phyloP scores from a whole-genome alignment of 2,329 filamentous ascomycete species.

The Colletotrichum sp. region DNA sequence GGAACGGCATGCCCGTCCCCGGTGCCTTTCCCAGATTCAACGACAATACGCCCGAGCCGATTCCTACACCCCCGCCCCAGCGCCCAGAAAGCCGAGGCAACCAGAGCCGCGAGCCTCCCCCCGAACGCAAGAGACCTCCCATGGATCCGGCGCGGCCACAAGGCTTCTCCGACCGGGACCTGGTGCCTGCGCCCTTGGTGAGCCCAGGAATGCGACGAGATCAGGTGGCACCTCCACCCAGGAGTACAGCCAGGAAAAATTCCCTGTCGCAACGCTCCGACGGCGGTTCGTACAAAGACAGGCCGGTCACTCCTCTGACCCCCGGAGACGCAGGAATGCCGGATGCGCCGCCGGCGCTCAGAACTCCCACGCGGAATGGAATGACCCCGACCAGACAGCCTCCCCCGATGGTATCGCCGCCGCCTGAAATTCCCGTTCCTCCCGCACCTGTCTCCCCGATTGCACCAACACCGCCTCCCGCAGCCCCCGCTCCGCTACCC shows the following conservation, averaged over 20 bases:
- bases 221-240: slow-evolving; percentile 51
- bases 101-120: slow-evolving; percentile 47
- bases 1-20: slow-evolving; percentile 51
- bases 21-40: slow-evolving; percentile 43
- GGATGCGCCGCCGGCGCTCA: slow-evolving; percentile 6
- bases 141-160: slow-evolving; percentile 65
- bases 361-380: slow-evolving; percentile 13
- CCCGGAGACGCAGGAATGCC: not conserved
- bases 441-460: slow-evolving; percentile 12
- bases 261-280: slow-evolving; percentile 38
- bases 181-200: slow-evolving; percentile 64
- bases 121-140: slow-evolving; percentile 69
- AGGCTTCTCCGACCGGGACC: slow-evolving; percentile 50
- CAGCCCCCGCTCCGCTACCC: not conserved
- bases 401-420: not conserved
- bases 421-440: slow-evolving; percentile 4
- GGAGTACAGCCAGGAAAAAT: slow-evolving; percentile 55
- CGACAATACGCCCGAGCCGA: slow-evolving; percentile 23
- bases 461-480: not conserved
- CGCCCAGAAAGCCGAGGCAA: slow-evolving; percentile 25
- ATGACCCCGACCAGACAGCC: slow-evolving; percentile 3
- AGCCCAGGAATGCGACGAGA: slow-evolving; percentile 53
- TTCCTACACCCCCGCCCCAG: slow-evolving; percentile 29
- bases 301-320: slow-evolving; percentile 28
- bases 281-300: slow-evolving; percentile 36